Evolutionary conservation across 2,329 filamentous ascomycete species (phyloP).

Genomic region (Gnomoniopsis smithogilvyi): DNA sequence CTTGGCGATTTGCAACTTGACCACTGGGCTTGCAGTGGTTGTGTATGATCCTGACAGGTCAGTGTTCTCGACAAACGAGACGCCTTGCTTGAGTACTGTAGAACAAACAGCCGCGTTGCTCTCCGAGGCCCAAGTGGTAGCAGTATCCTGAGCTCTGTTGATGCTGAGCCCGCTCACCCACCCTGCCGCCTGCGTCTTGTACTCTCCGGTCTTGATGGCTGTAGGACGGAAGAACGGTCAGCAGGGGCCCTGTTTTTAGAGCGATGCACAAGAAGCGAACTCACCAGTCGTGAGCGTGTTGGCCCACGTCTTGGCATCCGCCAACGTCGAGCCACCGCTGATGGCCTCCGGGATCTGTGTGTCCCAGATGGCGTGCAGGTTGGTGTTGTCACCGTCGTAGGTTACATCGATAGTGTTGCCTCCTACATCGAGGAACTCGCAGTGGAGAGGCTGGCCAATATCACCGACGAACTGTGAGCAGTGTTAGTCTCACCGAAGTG

Average conservation of each 20-base stretch:
- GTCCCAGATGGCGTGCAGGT: slow-evolving; percentile 62
- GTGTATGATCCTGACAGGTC: slow-evolving; percentile 39
- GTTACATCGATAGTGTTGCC: slow-evolving; percentile 54
- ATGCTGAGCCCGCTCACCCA: slow-evolving; percentile 36
- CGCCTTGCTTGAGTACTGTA: slow-evolving; percentile 37
- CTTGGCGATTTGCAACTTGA: slow-evolving; percentile 43
- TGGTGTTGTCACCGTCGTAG: slow-evolving; percentile 48
- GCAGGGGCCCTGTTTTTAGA: not conserved
- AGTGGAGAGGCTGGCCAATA: slow-evolving; percentile 53
- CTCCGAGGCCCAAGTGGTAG: slow-evolving; percentile 37
- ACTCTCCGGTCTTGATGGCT: slow-evolving; percentile 36
- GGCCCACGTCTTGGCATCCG: slow-evolving; percentile 38
- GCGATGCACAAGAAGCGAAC: not conserved
- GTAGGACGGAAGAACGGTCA: not conserved
- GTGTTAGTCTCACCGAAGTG: slow-evolving; percentile 1
- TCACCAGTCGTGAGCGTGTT: slow-evolving; percentile 29
- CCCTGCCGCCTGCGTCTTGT: slow-evolving; percentile 29
- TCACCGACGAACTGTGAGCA: slow-evolving; percentile 50
- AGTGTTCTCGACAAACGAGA: slow-evolving; percentile 33
- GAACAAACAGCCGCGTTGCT: slow-evolving; percentile 40
- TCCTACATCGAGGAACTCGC: slow-evolving; percentile 48
- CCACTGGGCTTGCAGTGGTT: slow-evolving; percentile 33
- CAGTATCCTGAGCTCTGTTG: slow-evolving; percentile 28
- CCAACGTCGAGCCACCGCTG: slow-evolving; percentile 32
- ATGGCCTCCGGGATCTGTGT: slow-evolving; percentile 50